Base-by-base conservation (phyloP, 305 asterid species). In the Rubia peregrina region DNA sequence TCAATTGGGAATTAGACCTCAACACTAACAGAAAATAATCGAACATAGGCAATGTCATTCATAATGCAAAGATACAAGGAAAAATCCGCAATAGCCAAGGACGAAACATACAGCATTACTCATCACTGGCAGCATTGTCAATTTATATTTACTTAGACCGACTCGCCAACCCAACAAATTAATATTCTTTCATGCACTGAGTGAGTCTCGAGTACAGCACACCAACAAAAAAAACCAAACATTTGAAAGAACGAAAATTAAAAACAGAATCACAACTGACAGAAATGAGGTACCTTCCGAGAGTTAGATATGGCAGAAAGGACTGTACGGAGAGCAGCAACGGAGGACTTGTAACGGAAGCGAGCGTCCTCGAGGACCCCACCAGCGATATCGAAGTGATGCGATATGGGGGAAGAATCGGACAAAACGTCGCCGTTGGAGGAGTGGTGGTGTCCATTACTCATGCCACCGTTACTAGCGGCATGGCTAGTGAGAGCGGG, bases 361-460 rank as follows among this genome's bases (percentile, higher is more conserved):
- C 98, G 83, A 42, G 98, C 91, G 68, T 90, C 96, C 43, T 92
- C 96, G 33, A 92, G 96, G 12, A 96, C 96, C 11, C 98, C 96
- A 22, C 96, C 96, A 9, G 92, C 98, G 22, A 86, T 81, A 12
- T 90, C 92, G 17, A 76, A 81, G 84, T 84, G 82, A 41, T 82
- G 87, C 26, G 82, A 70, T 41, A 87, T 82, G 7, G 83, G 73
- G 9, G 92, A 84, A 7, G 90, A 80, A 72, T 85, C 95, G 38
- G 96, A 86, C 48, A 71, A 77, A 22, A 79, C 73, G 68, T 87
- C 96, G 67, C 81, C 89, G 83, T 84, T 88, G 4, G 83, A 72
- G 2, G 68, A 46, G 12, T 85, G 89, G 12, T 85, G 89, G 74
- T 80, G 85, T 0, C 76, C 89, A 64, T 77, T 51, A 19, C 36